Evolutionary conservation across 306 rosid species (phyloP).

Genomic region (Sicyos baderoa): DNA sequence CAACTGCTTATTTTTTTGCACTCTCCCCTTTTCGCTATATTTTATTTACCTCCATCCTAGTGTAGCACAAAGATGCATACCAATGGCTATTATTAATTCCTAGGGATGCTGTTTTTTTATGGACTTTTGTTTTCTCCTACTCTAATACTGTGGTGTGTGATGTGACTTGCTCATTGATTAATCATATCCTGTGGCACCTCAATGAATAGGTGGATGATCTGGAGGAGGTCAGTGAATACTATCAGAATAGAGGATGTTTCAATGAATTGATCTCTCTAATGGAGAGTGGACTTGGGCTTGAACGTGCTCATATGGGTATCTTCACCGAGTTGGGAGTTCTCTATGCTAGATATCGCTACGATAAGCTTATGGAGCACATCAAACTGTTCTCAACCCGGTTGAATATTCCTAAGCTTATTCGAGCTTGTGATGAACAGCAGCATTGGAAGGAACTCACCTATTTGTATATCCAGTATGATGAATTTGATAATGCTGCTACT

Average conservation of each 20-base stretch:
- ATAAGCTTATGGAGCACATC: constrained; percentile 99
- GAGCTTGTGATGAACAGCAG: constrained; percentile 99
- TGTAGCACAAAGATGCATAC: not conserved
- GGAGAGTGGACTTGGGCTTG: constrained; percentile 99
- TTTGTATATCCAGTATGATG: constrained; percentile 92
- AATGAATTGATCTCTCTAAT: constrained; percentile 90
- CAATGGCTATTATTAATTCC: not conserved
- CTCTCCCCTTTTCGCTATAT: not conserved
- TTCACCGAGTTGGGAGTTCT: constrained; percentile 96
- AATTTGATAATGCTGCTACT: constrained; percentile 96
- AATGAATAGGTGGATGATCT: constrained; percentile 82
- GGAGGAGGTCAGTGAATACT: constrained; percentile 97
- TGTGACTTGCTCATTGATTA: constrained; percentile 6
- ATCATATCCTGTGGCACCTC: constrained; percentile 17
- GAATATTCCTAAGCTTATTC: constrained; percentile 91
- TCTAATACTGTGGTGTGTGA: not conserved
- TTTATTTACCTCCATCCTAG: no score
- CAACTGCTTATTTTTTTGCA: not conserved
- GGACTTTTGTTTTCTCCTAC: not conserved
- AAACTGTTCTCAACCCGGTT: constrained; percentile 87
- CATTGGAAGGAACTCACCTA: constrained; percentile 97
- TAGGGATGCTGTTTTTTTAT: not conserved
- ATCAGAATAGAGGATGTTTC: constrained; percentile 98
- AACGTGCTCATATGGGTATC: constrained; percentile 99
- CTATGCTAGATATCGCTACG: constrained; percentile 97